Evolutionary conservation across 2,329 filamentous ascomycete species (phyloP).

Genomic region (Hypocreales sp.): DNA sequence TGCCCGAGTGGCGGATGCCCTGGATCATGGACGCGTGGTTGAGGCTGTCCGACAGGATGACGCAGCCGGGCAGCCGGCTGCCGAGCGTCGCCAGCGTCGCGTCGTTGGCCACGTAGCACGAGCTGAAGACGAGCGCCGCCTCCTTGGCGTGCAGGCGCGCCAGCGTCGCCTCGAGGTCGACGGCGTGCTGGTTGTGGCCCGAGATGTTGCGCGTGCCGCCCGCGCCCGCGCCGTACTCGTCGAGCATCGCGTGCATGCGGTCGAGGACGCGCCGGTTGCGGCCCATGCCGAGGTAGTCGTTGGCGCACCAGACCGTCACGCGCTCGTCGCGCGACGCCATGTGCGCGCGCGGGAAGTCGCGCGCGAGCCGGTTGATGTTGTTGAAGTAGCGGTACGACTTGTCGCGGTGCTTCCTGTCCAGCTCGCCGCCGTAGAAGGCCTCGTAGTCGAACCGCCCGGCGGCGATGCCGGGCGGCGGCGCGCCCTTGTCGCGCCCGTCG

Average conservation of each 20-base stretch:
- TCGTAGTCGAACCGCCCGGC: constrained; percentile 66
- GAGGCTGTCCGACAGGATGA: constrained; percentile 92
- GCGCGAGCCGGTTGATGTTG: constrained; percentile 97
- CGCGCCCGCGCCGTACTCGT: constrained; percentile 87
- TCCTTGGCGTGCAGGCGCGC: constrained; percentile 88
- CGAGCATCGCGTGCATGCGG: constrained; percentile 87
- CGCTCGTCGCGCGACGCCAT: constrained; percentile 69
- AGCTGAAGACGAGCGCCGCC: constrained; percentile 84
- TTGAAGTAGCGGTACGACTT: constrained; percentile 99
- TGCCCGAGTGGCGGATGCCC: constrained; percentile 91
- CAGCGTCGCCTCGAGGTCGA: constrained; percentile 65
- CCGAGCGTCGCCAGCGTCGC: constrained; percentile 93
- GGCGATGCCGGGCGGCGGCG: constrained; percentile 9
- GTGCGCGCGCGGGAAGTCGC: constrained; percentile 91
- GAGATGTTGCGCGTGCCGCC: constrained; percentile 97
- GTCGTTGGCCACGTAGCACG: constrained; percentile 97
- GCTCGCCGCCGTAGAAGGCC: constrained; percentile 69
- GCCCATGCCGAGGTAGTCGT: constrained; percentile 98
- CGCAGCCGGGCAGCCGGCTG: constrained; percentile 89
- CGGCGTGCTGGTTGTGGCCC: constrained; percentile 89
- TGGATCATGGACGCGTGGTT: constrained; percentile 99
- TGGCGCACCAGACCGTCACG: constrained; percentile 98
- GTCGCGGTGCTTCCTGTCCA: constrained; percentile 99
- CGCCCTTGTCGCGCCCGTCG: constrained; percentile 33
- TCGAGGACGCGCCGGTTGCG: constrained; percentile 75